Evolutionary conservation across 2,329 filamentous ascomycete species (phyloP), one percentile per base, ranked within the genome.

Genomic region (Exophiala viscosa): DNA sequence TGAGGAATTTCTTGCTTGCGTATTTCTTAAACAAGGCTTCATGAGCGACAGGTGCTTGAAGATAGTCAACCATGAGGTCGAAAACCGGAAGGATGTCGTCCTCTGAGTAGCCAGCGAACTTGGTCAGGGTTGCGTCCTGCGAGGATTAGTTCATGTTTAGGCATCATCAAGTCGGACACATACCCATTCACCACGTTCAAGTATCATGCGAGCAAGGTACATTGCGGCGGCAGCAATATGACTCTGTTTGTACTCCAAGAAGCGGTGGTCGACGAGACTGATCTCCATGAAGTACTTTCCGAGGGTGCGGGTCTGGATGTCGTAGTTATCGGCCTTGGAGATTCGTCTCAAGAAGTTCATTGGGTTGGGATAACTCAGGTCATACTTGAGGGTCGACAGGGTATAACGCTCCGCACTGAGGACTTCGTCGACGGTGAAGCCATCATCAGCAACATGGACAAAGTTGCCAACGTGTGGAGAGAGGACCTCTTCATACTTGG

Each of bases 1-100:
- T 99, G 65, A 97, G 76, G 75, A 97, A 99, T 75, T 96, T 96
- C 80, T 97, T 99, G 82, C 90, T 95, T 51, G 93, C 93, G 70
- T 99, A 99, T 74, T 99, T 99, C 82, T 95, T 96, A 81, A 96
- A 97, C 79, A 99, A 96, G 34, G 93, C 95, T 70, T 97, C 92
- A 67, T 99, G 93, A 39, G 86, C 82, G 48, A 96, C 88, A 20
- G 92, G 93, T 10, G 88, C 85, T 54, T 88, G 87, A 35, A 99
- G 85, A 69, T 99, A 99, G 71, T 99, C 91, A 57, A 99, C 84
- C 91, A 99, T 96, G 56, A 97, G 80, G 64, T 87, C 82, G 67
- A 96, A 89, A 36, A 97, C 88, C 9, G 92, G 92, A 69, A 92
- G 83, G 62, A 99, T 90, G 72, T 99, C 89, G 42, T 92, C 84